Conservation (phyloP, 2,329 filamentous ascomycete genomes). For the Colletotrichum viniferum region DNA sequence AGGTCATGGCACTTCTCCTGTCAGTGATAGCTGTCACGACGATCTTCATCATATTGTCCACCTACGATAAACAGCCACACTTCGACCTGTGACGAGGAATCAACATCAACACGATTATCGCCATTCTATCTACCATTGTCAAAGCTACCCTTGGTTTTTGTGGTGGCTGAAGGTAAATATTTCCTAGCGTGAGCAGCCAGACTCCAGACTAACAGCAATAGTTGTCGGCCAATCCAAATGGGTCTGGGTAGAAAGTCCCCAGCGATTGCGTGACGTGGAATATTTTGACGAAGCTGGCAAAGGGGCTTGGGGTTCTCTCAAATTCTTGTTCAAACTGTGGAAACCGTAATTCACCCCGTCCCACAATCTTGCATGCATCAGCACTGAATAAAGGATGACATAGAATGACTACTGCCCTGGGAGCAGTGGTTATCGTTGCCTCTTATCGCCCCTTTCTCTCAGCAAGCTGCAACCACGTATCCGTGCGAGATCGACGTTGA, state of each 20-base stretch:
- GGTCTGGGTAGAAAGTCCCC: not conserved
- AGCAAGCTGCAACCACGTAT: not conserved
- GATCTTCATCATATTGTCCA: not conserved
- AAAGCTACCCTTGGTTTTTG: not conserved
- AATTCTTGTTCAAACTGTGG: not conserved
- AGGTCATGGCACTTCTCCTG: not conserved
- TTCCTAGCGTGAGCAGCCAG: not conserved
- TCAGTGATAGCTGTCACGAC: not conserved
- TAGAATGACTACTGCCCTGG: not conserved
- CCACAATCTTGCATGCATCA: not conserved
- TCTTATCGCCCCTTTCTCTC: not conserved
- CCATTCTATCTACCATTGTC: not conserved
- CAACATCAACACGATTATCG: not conserved
- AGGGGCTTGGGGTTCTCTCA: not conserved
- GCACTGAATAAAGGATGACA: not conserved
- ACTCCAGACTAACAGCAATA: not conserved
- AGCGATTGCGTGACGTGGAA: not conserved
- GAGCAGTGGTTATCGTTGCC: not conserved
- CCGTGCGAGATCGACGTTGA: not conserved
- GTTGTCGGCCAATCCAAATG: not conserved
- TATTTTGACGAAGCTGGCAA: not conserved
- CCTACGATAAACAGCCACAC: not conserved
- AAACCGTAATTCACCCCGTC: not conserved
- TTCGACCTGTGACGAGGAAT: not conserved
- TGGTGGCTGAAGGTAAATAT: not conserved